Conservation (phyloP, 75 land plant genomes). For the Pinus taeda region DNA sequence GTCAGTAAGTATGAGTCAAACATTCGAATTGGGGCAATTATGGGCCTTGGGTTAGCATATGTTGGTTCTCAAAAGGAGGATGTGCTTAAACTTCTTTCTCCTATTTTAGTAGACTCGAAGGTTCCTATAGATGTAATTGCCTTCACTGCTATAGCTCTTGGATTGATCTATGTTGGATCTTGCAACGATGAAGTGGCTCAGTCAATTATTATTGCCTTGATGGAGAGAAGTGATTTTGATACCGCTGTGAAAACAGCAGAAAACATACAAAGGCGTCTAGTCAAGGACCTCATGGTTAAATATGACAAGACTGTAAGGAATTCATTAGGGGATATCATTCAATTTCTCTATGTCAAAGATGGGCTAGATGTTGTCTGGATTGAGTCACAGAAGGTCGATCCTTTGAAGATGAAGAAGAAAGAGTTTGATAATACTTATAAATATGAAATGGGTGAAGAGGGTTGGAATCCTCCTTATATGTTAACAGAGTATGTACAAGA, state of each 20-base stretch:
- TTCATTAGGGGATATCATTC: constrained; percentile 96
- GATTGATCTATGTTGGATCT: too few species aligned
- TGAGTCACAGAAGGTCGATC: constrained; percentile 87
- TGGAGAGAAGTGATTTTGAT: constrained; percentile 21
- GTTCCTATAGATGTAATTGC: too few species aligned
- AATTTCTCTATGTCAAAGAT: constrained; percentile 98
- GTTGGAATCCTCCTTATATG: constrained; percentile 92
- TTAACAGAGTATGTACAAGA: constrained; percentile 79
- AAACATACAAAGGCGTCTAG: constrained; percentile 97
- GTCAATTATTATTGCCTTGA: too few species aligned
- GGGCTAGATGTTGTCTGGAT: constrained; percentile 99
- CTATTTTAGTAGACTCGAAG: too few species aligned
- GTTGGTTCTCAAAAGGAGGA: too few species aligned
- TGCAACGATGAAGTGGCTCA: too few species aligned
- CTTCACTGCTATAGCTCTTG: too few species aligned
- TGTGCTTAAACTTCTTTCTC: too few species aligned
- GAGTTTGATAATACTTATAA: constrained; percentile 71
- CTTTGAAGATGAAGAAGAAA: constrained; percentile 75
- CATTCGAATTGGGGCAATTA: too few species aligned
- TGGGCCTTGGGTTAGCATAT: too few species aligned
- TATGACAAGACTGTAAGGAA: constrained; percentile 99
- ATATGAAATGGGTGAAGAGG: constrained; percentile 72
- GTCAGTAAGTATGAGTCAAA: too few species aligned
- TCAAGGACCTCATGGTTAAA: constrained; percentile 98
- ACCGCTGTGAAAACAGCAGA: constrained; percentile 98